These are phyloP conservation scores for Lentithecium fluviatile DNA, from an alignment of 495 filamentous ascomycete species.

Conservation along the genomic window DNA sequence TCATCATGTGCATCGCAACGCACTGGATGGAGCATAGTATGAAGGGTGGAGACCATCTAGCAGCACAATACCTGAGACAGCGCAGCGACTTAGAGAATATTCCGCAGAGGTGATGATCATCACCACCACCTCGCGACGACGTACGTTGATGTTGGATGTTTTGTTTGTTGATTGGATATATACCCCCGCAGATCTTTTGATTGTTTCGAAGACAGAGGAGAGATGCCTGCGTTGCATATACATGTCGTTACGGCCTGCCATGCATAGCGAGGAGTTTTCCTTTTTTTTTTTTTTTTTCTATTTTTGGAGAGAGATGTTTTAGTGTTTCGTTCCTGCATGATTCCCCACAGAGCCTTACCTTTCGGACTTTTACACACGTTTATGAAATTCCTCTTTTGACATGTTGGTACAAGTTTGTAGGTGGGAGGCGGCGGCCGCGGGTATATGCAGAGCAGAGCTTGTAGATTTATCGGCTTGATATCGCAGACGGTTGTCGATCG, in stretches of 20 bases:
- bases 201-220: not conserved
- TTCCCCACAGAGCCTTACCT: not conserved
- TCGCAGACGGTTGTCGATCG: too few relatives aligned
- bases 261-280: conserved; percentile 30
- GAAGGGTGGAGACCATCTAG: conserved; percentile 81
- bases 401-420: not conserved
- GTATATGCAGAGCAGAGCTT: not conserved
- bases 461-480: not conserved
- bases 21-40: conserved; percentile 98
- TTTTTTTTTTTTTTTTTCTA: not conserved
- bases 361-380: not conserved
- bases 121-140: not conserved
- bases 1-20: conserved; percentile 91
- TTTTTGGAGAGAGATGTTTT: too few relatives aligned
- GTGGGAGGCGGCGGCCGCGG: not conserved
- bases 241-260: conserved; percentile 15
- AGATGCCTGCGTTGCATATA: not conserved
- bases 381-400: not conserved
- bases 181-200: conserved; percentile 2
- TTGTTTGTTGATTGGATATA: not conserved
- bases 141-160: conserved; percentile 5
- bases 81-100: conserved; percentile 57
- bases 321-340: not conserved
- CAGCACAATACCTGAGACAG: conserved; percentile 79
- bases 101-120: conserved; percentile 36